Conservation (phyloP, 2,329 filamentous ascomycete species). For the Colletotrichum caudatum region DNA sequence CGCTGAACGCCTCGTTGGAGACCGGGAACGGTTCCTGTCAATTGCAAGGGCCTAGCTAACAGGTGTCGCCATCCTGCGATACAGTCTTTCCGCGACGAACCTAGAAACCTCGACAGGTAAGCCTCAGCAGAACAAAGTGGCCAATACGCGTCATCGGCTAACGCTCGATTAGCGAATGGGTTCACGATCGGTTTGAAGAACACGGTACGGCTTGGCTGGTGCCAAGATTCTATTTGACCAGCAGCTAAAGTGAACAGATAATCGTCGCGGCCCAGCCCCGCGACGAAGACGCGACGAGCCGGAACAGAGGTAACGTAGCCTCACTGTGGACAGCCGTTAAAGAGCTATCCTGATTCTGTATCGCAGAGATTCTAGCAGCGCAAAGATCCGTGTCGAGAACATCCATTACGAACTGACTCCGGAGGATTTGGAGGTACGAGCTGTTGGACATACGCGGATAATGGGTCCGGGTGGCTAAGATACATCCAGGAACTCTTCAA, state of each 20-base stretch:
- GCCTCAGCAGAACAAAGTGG: constrained; percentile 45
- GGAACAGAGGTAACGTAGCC: constrained; percentile 53
- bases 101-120: constrained; percentile 78
- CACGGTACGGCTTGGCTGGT: constrained; percentile 61
- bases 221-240: neutral
- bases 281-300: constrained; percentile 59
- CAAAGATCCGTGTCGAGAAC: constrained; percentile 87
- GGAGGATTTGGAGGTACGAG: constrained; percentile 79
- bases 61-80: constrained; percentile 54
- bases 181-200: constrained; percentile 90
- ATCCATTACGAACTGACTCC: constrained; percentile 92
- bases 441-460: neutral
- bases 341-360: constrained; percentile 39
- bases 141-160: constrained; percentile 44
- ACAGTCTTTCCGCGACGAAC: constrained; percentile 73
- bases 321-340: constrained; percentile 38
- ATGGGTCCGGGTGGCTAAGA: constrained; percentile 45
- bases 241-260: constrained; percentile 48
- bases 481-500: constrained; percentile 78
- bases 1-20: constrained; percentile 28
- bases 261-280: constrained; percentile 56
- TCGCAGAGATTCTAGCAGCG: constrained; percentile 65
- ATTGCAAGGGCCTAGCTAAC: constrained; percentile 49
- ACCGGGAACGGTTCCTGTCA: constrained; percentile 30
- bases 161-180: constrained; percentile 78